Base-by-base conservation (phyloP, 176 grass and related monocot genomes). In the Oryza meridionalis region DNA sequence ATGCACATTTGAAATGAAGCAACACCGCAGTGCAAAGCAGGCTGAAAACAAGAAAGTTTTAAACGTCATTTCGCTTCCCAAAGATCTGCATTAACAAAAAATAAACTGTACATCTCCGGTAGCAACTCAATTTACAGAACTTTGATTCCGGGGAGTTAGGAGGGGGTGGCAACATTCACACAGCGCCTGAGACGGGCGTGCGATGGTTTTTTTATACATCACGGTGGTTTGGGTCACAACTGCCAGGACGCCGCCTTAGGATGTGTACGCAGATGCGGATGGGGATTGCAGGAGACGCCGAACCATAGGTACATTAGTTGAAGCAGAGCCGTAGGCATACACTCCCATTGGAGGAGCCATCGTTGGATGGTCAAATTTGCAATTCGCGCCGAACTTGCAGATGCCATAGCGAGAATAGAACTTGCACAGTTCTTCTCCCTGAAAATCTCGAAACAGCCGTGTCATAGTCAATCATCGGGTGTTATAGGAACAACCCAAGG, bases 381-480 rank as follows among this genome's bases (percentile, higher is more conserved):
- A 99, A 75, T 99, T 96, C 64, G 84, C 81, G 2, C 97, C 97
- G 3, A 99, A 99, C 71, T 99, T 99, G 88, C 97, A 99, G 65
- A 99, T 99, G 81, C 97, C 97, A 22, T 99, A 99, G 59, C 91
- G 89, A n/a, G 93, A 96, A 72, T 96, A 96, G 76, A 99, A 99
- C 84, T 94, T 94, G 90, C 97, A 99, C 13, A 94, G 45, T 22
- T 84, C 85, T 89, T 99, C 97, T 44, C 97, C 97, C 97, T 99
- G 90, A 61, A 77, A 86, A 73, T 78, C 6, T 26, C 38, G 16
- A 75, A 22, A 70, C 5, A 72, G 4, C 11, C 12, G 7, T 11
- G 11, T 59, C 22, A 42, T 61, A 15, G 44, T 21, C 11, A 70
- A 21, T 7, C 37, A 73, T 31, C 3, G 22, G 2, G 17, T 46